Base-by-base conservation (phyloP, 768 basidiomycete genomes). In the Leccinum boreale region DNA sequence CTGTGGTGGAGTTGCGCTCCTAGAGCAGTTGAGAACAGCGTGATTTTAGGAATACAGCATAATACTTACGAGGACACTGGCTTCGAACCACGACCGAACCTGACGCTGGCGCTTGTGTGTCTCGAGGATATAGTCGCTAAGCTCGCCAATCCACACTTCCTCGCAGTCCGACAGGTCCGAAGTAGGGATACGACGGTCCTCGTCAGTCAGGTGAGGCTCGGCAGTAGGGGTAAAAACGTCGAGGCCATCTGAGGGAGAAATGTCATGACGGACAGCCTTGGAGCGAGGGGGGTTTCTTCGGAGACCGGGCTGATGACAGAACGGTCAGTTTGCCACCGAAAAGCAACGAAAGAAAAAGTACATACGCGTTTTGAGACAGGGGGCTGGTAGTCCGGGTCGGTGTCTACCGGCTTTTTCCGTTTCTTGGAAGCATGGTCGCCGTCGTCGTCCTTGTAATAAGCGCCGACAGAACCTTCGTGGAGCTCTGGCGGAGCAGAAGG, bases 121-220 rank as follows among this genome's bases (percentile, higher is more conserved):
- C 65, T 90, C 85, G 29, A 85, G 67, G 53, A 84, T 78, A 65
- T 92, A 93, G 56, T 83, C 83, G 53, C 79, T 77, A 15, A 92
- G 78, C 66, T 89, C 90, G 24, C 76, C 79, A 46, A 77, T 73
- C 92, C 92, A 93, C 15, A 93, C 67, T 58, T 92, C 90, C 62
- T 82, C 81, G 61, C 85, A 90, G 58, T 92, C 91, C 28, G 91
- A 90, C 60, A 93, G 75, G 77, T 93, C 91, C 21, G 91, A 92
- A 17, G 90, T 89, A 11, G 75, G 72, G 12, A 82, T 74, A 39
- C 74, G 74, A 49, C 64, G 73, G 29, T 79, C 79, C 31, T 84
- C 81, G 55, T 75, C 75, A 15, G 63, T 63, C 35, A 65, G 69
- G 51, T 58, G 68, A 36, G 59, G 64, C 9, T 73, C 71, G 3